Base-by-base conservation (phyloP, 495 filamentous ascomycete species). In the Penicillium nucicola region DNA sequence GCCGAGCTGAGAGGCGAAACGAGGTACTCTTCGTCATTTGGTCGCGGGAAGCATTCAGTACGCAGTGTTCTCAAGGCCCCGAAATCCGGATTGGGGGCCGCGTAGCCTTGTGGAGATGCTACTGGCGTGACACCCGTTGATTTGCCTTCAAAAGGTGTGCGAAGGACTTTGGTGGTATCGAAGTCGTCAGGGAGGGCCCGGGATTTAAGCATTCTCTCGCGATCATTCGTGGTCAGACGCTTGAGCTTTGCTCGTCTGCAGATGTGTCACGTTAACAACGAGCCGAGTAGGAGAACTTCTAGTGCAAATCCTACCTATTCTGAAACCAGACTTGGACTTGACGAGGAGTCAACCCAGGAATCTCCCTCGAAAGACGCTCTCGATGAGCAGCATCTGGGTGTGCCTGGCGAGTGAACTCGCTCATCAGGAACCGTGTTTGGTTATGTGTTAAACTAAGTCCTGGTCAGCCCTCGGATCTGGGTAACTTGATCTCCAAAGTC, bases 271-370 rank as follows among this genome's bases (percentile, higher is more conserved):
- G 65, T 74, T 58, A 75, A 41, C 52, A 40, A 31, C n/a, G 22
- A 6, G 33, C 36, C 38, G 17, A 14, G 14, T 18, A 31, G 34
- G 18, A 22, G 12, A 14, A n/a, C n/a, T 45, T 33, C 32, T 5
- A 52, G 58, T 52, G 41, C n/a, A 61, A 48, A 45, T 65, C 79
- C 56, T 78, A 96, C 92, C 92, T 84, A 70, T 97, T 97, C 70
- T 97, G 92, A 69, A 97, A 97, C 92, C 92, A 97, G 50, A 97
- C 92, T 73, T 97, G 92, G 8, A 97, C 92, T 65, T 97, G 92
- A 50, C 92, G 83, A 34, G 92, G 90, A 51, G 88, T 96, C 37
- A 97, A 73, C 9, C 92, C 92, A 36, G 92, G 92, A 44, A 97
- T 97, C 62, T 97, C 92, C 48, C 87, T 77, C 28, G 92, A 92